Evolutionary conservation across 768 basidiomycete species (phyloP), one percentile per base, ranked within the genome.

Genomic region (Pulveroboletus ravenelii): DNA sequence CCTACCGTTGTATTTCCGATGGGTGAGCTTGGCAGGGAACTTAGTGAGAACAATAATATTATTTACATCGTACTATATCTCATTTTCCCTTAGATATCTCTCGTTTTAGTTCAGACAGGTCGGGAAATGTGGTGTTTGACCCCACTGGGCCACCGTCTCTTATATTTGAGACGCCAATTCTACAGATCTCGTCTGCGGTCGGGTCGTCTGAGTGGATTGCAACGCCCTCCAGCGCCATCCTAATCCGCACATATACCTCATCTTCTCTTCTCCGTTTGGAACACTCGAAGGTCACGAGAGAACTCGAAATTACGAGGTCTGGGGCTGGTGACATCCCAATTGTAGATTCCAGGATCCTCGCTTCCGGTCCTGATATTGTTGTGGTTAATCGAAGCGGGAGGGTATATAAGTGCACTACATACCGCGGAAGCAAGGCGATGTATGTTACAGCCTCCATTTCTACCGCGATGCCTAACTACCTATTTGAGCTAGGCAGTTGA

Each of bases 81-180:
- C 20, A 58, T 29, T 10, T 41, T 31, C 10, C 41, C 20, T 27
- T 53, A 87, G 86, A 81, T 57, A 61, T 85, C 7, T 81, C 80
- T 1, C 70, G 63, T 1, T 36, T 68, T 78, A 12, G 47, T 56
- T n/a, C 64, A 31, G 53, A 56, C 4, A 1, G 15, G n/a, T 52
- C 42, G 7, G 36, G 62, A 57, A 39, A 58, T 55, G 23, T 51
- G 42, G 50, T 60, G 34, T 55, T 68, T 41, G 44, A 37, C 58
- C 23, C 75, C 78, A 40, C 74, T 63, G 71, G 71, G 2, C 66
- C 55, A 5, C 71, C 81, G 5, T 61, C 71, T 6, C 68, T 69
- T 52, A 67, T 68, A 3, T 88, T 87, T 52, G 67, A 76, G 17
- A 87, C 87, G 3, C 86, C 88, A 12, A 86, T 91, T 46, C 73